Evolutionary conservation across 257 asterid species (phyloP), one percentile per base, ranked within the genome.

Genomic region (Jasminum sambac): DNA sequence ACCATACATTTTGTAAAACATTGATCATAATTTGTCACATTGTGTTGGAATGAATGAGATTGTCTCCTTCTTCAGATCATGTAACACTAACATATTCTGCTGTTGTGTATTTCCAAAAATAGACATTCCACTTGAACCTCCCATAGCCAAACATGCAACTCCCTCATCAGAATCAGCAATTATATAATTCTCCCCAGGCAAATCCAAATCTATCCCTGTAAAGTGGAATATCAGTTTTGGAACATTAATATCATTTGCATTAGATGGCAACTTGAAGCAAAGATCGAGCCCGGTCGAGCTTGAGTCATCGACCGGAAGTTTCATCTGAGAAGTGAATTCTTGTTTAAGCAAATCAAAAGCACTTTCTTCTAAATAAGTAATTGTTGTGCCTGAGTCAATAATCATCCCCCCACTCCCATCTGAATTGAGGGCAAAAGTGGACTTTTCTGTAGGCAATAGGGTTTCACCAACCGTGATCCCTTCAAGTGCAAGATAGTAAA

Each of bases 331-430:
- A 2, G 60, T 58, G 57, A 92, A 88, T 66, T 82, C 98, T 23
- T 84, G 78, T 69, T 84, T 88, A 10, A 92, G 80, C 0, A 77
- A 19, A 16, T 69, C 81, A 63, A 85, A 90, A 5, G 86, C 89
- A 6, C 72, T 75, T 74, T 78, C 48, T 72, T 88, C 90, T 0
- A 92, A 37, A 46, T 90, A 92, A 0, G 97, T 87, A 19, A 92
- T 85, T 1, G 98, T 92, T 0, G 98, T 92, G 24, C 98, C 98
- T 1, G 97, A 92, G 67, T 92, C 98, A 21, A 92, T 87, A 17
- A 92, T 92, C 85, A 88, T 55, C n/a, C 98, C 97, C 0, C 98
- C 97, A 11, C 69, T 74, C 24, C 98, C 98, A 30, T 92, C 97
- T 0, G 64, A 43, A 1, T 80, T 80, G 75, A 88, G 82, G 66